These are phyloP conservation scores for Symmetrospora coprosmae DNA, from an alignment of 768 basidiomycete genomes.

Conservation along the genomic window DNA sequence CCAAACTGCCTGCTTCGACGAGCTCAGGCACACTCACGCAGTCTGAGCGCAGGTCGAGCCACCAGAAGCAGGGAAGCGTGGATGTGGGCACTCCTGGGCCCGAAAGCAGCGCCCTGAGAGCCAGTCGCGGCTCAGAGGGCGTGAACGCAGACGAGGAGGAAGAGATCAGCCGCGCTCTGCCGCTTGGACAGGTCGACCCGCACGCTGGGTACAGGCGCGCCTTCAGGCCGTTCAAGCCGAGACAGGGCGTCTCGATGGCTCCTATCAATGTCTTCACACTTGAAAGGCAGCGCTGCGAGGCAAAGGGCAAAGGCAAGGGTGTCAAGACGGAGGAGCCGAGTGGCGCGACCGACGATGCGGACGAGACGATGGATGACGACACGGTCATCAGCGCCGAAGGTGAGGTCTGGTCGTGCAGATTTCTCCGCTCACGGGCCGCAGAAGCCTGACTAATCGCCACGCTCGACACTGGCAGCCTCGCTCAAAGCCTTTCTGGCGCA, in stretches of 20 bases:
- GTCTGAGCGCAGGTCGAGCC: too few relatives aligned
- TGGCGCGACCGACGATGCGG: conserved; percentile 7
- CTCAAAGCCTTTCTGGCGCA: conserved; percentile 22
- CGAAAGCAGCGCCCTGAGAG: background rate
- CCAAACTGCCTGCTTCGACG: too few relatives aligned
- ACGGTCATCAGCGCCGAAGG: too few relatives aligned
- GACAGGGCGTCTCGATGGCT: conserved; percentile 45
- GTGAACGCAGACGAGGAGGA: background rate
- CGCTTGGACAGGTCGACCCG: conserved; percentile 61
- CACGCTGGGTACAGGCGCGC: too few relatives aligned
- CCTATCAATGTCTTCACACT: conserved; percentile 58
- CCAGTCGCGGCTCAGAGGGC: background rate
- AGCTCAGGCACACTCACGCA: too few relatives aligned
- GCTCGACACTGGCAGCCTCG: background rate
- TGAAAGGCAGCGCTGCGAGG: too few relatives aligned
- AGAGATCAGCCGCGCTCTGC: conserved; percentile 36
- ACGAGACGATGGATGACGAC: background rate
- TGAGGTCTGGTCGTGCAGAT: background rate
- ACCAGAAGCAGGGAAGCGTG: background rate
- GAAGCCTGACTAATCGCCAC: too few relatives aligned
- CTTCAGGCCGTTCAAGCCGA: conserved; percentile 62
- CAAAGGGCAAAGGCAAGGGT: background rate
- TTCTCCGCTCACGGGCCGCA: background rate
- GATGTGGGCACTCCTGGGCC: background rate
- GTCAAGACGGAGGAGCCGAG: background rate